phyloP scores from a whole-genome alignment of 768 basidiomycete genomes.

The Zangia roseola region DNA sequence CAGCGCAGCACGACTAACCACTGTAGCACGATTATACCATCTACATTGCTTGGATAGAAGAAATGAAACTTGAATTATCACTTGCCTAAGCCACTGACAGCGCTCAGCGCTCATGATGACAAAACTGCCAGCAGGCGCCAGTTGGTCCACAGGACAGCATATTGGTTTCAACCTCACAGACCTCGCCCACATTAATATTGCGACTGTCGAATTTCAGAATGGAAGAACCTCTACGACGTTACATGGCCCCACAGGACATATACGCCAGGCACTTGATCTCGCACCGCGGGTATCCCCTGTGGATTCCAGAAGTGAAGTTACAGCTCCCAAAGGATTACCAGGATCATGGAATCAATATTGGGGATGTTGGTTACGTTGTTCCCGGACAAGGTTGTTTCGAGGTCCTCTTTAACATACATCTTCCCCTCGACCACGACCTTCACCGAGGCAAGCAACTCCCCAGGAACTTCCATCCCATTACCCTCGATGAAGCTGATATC shows the following conservation, averaged over 20 bases:
- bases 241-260: background rate
- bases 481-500: background rate
- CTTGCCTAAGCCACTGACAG: too few species aligned
- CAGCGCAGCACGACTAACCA: slow-evolving; percentile 10
- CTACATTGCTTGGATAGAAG: background rate
- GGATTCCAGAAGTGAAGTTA: background rate
- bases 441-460: background rate
- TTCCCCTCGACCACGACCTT: background rate
- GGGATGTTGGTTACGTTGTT: background rate
- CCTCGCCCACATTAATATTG: too few species aligned
- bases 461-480: background rate
- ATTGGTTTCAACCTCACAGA: too few species aligned
- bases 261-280: background rate
- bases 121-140: too few species aligned
- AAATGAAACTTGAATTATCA: background rate
- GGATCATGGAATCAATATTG: background rate
- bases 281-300: too few species aligned
- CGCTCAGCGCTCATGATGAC: too few species aligned
- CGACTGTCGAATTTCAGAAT: too few species aligned
- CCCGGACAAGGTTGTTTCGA: too few species aligned
- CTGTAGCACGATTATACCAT: background rate
- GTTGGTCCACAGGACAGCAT: too few species aligned
- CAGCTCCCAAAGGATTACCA: background rate
- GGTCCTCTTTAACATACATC: background rate
- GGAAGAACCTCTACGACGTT: background rate